Base-by-base conservation (phyloP, 768 basidiomycete genomes). In the Serendipita sp. region DNA sequence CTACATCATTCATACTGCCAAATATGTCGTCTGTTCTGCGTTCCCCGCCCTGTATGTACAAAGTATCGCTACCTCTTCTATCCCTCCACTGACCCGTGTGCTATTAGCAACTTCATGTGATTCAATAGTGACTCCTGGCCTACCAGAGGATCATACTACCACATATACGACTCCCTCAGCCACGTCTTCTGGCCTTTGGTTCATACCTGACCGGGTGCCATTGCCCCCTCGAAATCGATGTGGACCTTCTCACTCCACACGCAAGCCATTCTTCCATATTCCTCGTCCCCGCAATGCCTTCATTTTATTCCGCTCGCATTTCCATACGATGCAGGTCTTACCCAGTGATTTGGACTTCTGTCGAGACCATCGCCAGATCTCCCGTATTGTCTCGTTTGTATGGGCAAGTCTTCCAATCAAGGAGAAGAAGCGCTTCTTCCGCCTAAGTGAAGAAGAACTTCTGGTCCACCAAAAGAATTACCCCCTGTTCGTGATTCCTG, bases 221-320 rank as follows among this genome's bases (percentile, higher is more conserved):
- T 30, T 60, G 4, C 56, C 56, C 8, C 56, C 56, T 34, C 36
- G 36, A 8, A 60, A 60, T 38, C 30, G 32, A 34, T n/a, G 36
- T n/a, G 36, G 56, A 34, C 28, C 36, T 10, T 34, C 30, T 8
- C 56, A 60, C n/a, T 32, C 56, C 11, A 60, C 1, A 60, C 28
- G 36, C n/a, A 32, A 35, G 10, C 56, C 56, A n/a, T n/a, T 18
- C 16, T 5, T 4, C 16, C 56, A 60, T 35, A 78, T 85, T 41
- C 82, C 84, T 30, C 81, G 86, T 11, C 86, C 86, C 2, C 65
- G 65, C 8, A 67, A 67, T 41, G 46, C 65, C 3, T 67, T 65
- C 47, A 66, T 67, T 28, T 51, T 67, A 36, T 67, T 67, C 41
- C 66, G 65, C 36, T 84, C 85, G 69, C 80, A 85, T 67, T 87